Evolutionary conservation across 257 asterid species (phyloP).

Genomic region (Nicotiana knightiana): DNA sequence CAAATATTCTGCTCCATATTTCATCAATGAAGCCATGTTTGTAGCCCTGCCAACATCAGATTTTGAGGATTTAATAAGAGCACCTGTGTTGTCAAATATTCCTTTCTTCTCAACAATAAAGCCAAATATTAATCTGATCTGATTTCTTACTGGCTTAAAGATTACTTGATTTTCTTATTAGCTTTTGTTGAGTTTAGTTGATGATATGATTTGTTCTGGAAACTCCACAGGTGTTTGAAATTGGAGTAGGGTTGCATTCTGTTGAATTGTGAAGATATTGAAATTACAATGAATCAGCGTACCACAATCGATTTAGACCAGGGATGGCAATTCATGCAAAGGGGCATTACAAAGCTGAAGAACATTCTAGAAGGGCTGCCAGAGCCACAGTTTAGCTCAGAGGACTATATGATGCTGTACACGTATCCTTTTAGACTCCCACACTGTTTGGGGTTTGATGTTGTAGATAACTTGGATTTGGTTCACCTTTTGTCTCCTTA

Average conservation of each 20-base stretch:
- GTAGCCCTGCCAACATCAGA: not conserved
- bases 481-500: conserved; percentile 17
- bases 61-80: not conserved
- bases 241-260: conserved; percentile 15
- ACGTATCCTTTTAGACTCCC: conserved; percentile 46
- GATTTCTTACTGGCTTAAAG: not conserved
- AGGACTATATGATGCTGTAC: conserved; percentile 91
- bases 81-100: not conserved
- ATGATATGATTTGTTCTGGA: not conserved
- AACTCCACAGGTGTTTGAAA: conserved; percentile 20
- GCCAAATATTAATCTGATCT: not conserved
- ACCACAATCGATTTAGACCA: conserved; percentile 73
- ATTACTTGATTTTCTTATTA: not conserved
- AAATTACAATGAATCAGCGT: conserved; percentile 67
- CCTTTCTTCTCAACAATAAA: not conserved
- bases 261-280: conserved; percentile 19
- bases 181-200: not conserved
- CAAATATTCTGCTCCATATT: conserved; percentile 3
- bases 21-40: not conserved
- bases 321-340: conserved; percentile 94
- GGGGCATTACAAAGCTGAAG: conserved; percentile 80
- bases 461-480: conserved; percentile 6
- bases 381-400: conserved; percentile 86
- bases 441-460: not conserved
- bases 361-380: conserved; percentile 82